phyloP scores from a whole-genome alignment of 2,329 filamentous ascomycete genomes.

The Canariomyces notabilis region DNA sequence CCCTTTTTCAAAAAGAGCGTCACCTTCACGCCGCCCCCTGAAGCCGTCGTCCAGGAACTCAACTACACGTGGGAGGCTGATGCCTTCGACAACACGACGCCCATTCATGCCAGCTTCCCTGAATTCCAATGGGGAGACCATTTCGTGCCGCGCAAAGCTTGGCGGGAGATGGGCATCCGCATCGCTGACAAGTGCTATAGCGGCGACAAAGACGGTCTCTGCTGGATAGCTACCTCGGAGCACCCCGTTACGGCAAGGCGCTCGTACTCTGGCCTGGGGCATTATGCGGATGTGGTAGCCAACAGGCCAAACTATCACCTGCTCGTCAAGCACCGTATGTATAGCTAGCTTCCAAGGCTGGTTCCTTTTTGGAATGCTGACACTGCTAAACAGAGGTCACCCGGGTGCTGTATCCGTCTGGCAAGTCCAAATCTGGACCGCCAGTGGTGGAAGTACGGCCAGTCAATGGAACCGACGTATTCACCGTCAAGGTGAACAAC shows the following conservation, averaged over 20 bases:
- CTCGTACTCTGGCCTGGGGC: conserved; percentile 28
- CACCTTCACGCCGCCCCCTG: conserved; percentile 26
- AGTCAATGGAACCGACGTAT: neutral
- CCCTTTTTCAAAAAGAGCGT: conserved; percentile 34
- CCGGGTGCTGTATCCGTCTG: conserved; percentile 16
- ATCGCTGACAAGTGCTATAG: conserved; percentile 23
- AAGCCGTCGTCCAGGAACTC: conserved; percentile 14
- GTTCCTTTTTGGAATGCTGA: too few relatives aligned
- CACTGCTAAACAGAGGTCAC: too few relatives aligned
- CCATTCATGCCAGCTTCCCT: conserved; percentile 32
- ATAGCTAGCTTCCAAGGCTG: too few relatives aligned
- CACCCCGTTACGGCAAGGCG: conserved; percentile 27
- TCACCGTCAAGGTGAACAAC: conserved; percentile 15
- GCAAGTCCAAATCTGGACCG: conserved; percentile 5
- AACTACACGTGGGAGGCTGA: conserved; percentile 15
- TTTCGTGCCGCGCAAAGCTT: conserved; percentile 16
- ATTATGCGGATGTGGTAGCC: conserved; percentile 27
- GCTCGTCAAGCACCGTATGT: conserved; percentile 35
- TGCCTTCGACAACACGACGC: conserved; percentile 28
- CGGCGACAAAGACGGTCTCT: conserved; percentile 30
- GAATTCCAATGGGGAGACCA: conserved; percentile 30
- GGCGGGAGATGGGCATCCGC: conserved; percentile 26
- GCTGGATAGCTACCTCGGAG: conserved; percentile 29
- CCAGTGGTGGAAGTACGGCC: conserved; percentile 14
- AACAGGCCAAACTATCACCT: conserved; percentile 55